Base-by-base conservation (phyloP, 2,329 filamentous ascomycete genomes). In the Fusarium sulawesiense region DNA sequence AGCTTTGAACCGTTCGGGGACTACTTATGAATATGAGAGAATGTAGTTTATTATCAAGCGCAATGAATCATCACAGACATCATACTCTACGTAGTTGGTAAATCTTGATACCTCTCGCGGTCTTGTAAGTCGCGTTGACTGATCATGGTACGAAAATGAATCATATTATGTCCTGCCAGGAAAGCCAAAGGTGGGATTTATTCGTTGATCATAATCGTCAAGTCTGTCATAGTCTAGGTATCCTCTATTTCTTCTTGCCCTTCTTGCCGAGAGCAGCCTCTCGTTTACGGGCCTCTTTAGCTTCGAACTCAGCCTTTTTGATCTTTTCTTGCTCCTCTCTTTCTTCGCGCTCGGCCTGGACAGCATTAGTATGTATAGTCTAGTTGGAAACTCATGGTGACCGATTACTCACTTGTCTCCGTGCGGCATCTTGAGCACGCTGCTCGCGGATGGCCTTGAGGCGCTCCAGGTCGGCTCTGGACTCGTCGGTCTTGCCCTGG, bases 401-500 rank as follows among this genome's bases (percentile, higher is more conserved):
- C 18, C 13, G 13, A 34, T 11, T 18, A 60, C 74, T 70, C 88
- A 88, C 95, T 83, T 93, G 88, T 85, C 95, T 94, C 75, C 93
- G 85, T 30, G 90, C 92, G 56, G 93, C 89, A 76, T 97, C 95
- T 21, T 91, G 91, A 76, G 93, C 94, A 69, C 96, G 89, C 83
- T 93, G 92, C 86, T 97, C 93, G 49, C 91, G 89, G 72, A 99
- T 93, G 64, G 95, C 78, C 79, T 85, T 89, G 76, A 99, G 83
- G 59, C 96, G 88, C 63, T 93, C 95, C 73, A 98, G 78, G 81
- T 99, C 96, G 7, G 93, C 91, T 79, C 93, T 92, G 49, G 95
- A 94, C 85, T 98, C 93, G 66, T 99, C 96, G 46, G 96, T 98
- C 89, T 98, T 98, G 76, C 95, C 95, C 77, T 94, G 92, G 60